A percentile compares a stretch with the other conserved stretches of the same genome.
These are phyloP conservation scores for Mucor piriformis DNA, from an alignment of 371 early-diverging fungal species.

Conservation along the genomic window DNA sequence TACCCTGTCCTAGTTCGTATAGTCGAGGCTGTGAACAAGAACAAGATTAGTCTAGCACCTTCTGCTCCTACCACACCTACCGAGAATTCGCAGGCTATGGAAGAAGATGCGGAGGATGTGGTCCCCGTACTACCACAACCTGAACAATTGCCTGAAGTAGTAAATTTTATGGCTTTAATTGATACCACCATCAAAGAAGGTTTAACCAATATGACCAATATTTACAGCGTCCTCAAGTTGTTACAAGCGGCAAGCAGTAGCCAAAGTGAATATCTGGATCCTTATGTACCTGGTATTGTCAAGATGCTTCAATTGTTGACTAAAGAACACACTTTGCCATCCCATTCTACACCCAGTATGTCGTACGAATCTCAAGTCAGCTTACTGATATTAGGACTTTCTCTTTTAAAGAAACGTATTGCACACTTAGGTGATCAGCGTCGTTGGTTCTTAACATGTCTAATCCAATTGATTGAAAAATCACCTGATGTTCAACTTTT, in stretches of 20 bases:
- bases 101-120: not conserved
- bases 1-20: conserved; percentile 70
- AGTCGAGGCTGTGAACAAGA: conserved; percentile 55
- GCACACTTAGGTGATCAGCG: conserved; percentile 88
- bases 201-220: conserved; percentile 69
- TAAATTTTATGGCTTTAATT: conserved; percentile 59
- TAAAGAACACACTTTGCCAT: conserved; percentile 70
- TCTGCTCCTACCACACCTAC: not conserved
- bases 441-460: conserved; percentile 79
- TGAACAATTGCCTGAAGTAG: conserved; percentile 51
- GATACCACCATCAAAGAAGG: conserved; percentile 69
- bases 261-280: conserved; percentile 71
- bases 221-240: conserved; percentile 71
- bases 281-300: conserved; percentile 75
- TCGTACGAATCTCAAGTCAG: conserved; percentile 62
- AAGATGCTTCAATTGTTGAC: conserved; percentile 83
- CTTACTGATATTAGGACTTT: conserved; percentile 68
- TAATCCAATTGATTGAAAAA: conserved; percentile 84
- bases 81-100: not conserved
- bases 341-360: conserved; percentile 24
- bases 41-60: conserved; percentile 5
- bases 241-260: conserved; percentile 73
- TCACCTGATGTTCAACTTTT: conserved; percentile 75
- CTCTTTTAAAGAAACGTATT: conserved; percentile 77
- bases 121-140: conserved; percentile 10